Conservation (phyloP, 2,329 filamentous ascomycete species). For the Claviceps paspali region DNA sequence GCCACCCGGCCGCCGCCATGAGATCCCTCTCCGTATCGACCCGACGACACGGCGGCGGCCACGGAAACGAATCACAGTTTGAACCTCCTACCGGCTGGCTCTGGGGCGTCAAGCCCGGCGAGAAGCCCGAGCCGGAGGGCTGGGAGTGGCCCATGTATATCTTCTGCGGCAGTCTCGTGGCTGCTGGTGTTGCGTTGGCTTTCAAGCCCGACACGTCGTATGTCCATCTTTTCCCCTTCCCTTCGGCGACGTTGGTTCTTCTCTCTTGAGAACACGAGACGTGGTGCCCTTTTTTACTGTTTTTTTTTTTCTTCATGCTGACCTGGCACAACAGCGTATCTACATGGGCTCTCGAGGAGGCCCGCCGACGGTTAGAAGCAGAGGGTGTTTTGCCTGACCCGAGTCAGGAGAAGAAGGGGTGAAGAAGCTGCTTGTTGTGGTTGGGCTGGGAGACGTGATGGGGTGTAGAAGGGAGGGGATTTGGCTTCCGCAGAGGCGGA, state of each 20-base stretch:
- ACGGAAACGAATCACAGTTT: conserved; percentile 56
- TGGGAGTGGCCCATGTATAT: conserved; percentile 84
- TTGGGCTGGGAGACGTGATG: neutral
- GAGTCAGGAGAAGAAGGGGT: conserved; percentile 39
- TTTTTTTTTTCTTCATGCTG: too few relatives aligned
- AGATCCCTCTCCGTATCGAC: conserved; percentile 30
- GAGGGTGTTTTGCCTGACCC: conserved; percentile 81
- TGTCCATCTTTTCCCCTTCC: too few relatives aligned
- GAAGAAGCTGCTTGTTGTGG: conserved; percentile 3
- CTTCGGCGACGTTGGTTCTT: too few relatives aligned
- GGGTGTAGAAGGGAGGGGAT: conserved; percentile 4
- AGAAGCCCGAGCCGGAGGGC: conserved; percentile 91
- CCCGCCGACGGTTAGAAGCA: conserved; percentile 81
- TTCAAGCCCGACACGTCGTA: conserved; percentile 99
- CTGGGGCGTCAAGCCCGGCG: conserved; percentile 83
- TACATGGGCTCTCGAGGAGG: conserved; percentile 97
- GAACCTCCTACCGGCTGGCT: conserved; percentile 87
- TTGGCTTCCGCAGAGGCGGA: neutral
- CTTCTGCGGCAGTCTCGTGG: conserved; percentile 63
- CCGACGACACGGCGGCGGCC: conserved; percentile 24
- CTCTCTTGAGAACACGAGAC: too few relatives aligned
- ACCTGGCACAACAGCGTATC: conserved; percentile 91
- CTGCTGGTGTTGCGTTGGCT: conserved; percentile 67
- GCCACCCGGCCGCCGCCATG: conserved; percentile 17
- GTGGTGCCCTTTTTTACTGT: too few relatives aligned